Evolutionary conservation across 2,329 filamentous ascomycete genomes (phyloP).

Genomic region (Hypoxylon sp.): DNA sequence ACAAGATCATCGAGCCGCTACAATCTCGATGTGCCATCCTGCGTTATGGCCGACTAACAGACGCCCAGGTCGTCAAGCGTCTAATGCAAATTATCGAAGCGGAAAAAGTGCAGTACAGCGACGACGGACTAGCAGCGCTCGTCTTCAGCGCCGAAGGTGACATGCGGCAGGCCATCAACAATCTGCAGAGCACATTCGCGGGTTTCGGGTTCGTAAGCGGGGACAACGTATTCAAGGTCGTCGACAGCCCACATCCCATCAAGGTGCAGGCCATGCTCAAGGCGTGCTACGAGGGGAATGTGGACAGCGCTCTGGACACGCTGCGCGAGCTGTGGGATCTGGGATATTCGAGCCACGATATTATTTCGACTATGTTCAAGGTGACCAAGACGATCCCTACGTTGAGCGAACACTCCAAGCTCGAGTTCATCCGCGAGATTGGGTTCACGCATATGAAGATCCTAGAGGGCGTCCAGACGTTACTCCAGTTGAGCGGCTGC

Average conservation of each 20-base stretch:
- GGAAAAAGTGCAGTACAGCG: slow-evolving; percentile 89
- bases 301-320: slow-evolving; percentile 87
- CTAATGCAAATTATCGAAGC: slow-evolving; percentile 93
- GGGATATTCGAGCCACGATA: slow-evolving; percentile 98
- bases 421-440: slow-evolving; percentile 99
- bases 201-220: slow-evolving; percentile 98
- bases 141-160: slow-evolving; percentile 98
- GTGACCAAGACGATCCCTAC: slow-evolving; percentile 96
- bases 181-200: slow-evolving; percentile 91
- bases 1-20: slow-evolving; percentile 99
- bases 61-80: slow-evolving; percentile 91
- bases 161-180: slow-evolving; percentile 99
- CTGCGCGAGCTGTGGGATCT: slow-evolving; percentile 93
- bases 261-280: slow-evolving; percentile 99
- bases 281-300: slow-evolving; percentile 91
- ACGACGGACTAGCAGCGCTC: slow-evolving; percentile 94
- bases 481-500: slow-evolving; percentile 93
- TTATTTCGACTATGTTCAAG: slow-evolving; percentile 98
- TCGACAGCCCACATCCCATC: slow-evolving; percentile 96
- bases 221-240: slow-evolving; percentile 97
- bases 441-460: slow-evolving; percentile 99
- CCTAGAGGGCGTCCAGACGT: slow-evolving; percentile 94
- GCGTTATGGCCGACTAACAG: slow-evolving; percentile 91
- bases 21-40: slow-evolving; percentile 97
- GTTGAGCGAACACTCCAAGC: slow-evolving; percentile 91